Percentiles rank a stretch among this genome's conserved stretches.
phyloP scores from a whole-genome alignment of 2,329 filamentous ascomycete genomes.

The Trichoderma pleuroti region DNA sequence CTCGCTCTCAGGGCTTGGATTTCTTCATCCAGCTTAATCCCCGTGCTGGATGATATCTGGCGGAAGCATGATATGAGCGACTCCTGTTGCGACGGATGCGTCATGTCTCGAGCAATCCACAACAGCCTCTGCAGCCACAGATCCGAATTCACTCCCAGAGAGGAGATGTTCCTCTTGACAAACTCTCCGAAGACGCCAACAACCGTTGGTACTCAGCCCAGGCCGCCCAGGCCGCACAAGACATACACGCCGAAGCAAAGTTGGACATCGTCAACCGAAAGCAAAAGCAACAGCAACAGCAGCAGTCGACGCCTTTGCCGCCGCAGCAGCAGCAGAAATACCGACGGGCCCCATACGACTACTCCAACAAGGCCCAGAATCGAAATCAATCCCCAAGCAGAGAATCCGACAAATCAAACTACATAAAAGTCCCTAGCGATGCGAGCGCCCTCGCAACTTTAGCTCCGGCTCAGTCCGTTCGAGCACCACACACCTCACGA shows the following conservation, averaged over 20 bases:
- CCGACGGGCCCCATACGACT: conserved; percentile 17
- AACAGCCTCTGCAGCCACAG: conserved; percentile 48
- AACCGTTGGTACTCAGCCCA: conserved; percentile 32
- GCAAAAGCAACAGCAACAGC: conserved; percentile 24
- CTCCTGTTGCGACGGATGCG: conserved; percentile 28
- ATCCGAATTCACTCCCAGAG: conserved; percentile 4
- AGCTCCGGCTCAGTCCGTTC: conserved; percentile 93
- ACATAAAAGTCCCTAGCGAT: conserved; percentile 53
- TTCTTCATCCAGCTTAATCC: conserved; percentile 22
- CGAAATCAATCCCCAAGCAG: conserved; percentile 33
- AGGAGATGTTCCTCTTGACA: conserved; percentile 26
- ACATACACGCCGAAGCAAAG: conserved; percentile 28
- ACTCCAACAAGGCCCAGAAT: conserved; percentile 20
- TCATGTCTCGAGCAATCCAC: conserved; percentile 33
- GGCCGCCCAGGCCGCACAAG: conserved; percentile 21
- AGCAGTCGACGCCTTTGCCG: conserved; percentile 15
- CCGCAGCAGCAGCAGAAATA: conserved; percentile 23
- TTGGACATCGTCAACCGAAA: conserved; percentile 26
- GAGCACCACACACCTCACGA: conserved; percentile 80
- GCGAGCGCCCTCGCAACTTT: conserved; percentile 96
- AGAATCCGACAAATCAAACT: conserved; percentile 32
- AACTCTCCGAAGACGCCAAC: conserved; percentile 28
- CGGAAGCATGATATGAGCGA: conserved; percentile 23
- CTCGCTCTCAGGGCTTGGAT: conserved; percentile 7
- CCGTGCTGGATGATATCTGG: conserved; percentile 20